Conservation (phyloP, 2,329 filamentous ascomycete species). For the Juglanconis juglandina region DNA sequence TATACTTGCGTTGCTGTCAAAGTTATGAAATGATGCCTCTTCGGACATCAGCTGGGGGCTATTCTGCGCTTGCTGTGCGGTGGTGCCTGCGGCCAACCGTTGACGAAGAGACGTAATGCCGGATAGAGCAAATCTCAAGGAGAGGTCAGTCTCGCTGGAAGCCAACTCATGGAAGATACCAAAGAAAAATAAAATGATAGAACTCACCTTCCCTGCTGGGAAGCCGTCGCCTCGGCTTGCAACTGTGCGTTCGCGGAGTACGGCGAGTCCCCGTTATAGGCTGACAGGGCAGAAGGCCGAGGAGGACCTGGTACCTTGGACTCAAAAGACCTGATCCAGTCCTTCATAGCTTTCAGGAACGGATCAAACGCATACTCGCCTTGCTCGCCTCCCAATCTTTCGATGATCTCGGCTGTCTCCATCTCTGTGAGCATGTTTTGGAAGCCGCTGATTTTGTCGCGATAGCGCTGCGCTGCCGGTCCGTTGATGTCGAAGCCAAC, state of each 20-base stretch:
- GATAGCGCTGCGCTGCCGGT: conserved; percentile 1
- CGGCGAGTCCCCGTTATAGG: neutral
- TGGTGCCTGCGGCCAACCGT: neutral
- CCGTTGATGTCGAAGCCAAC: conserved; percentile 13
- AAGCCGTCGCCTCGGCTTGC: conserved; percentile 1
- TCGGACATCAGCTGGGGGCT: neutral
- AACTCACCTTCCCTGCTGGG: conserved; percentile 9
- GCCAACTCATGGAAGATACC: neutral
- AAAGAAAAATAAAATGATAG: neutral
- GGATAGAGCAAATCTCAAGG: neutral
- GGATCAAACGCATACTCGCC: conserved; percentile 9
- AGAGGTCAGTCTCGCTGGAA: conserved; percentile 10
- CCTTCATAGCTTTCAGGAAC: conserved; percentile 11
- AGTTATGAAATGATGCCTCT: neutral
- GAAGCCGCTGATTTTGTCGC: conserved; percentile 9
- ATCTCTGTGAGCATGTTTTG: conserved; percentile 10
- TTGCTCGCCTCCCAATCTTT: conserved; percentile 6
- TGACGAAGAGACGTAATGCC: conserved; percentile 5
- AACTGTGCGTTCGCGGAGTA: conserved; percentile 4
- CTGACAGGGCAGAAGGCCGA: neutral
- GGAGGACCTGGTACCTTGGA: neutral
- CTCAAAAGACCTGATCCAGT: conserved; percentile 12
- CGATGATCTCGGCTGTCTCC: conserved; percentile 8
- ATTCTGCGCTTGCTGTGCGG: neutral
- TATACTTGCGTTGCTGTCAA: neutral